Evolutionary conservation across 371 early-diverging fungal genomes (phyloP).

Genomic region (Coemansia sp.): DNA sequence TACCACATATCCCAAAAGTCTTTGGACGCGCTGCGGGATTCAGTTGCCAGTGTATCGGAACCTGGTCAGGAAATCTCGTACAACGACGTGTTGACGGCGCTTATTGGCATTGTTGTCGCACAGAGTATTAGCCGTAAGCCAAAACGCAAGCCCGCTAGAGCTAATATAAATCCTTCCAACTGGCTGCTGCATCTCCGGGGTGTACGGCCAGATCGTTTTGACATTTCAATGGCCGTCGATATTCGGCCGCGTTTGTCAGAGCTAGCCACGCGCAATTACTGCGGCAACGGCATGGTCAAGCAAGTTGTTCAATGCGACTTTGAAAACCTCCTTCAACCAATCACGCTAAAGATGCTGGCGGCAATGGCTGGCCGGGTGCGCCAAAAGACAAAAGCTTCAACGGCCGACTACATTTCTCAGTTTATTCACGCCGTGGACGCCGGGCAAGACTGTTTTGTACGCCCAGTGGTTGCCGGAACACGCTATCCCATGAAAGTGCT

Average conservation of each 20-base stretch:
- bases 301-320: neutral
- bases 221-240: neutral
- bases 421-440: neutral
- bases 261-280: neutral
- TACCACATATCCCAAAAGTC: neutral
- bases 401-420: neutral
- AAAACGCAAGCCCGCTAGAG: neutral
- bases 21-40: neutral
- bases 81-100: neutral
- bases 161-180: neutral
- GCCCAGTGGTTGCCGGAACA: neutral
- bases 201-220: neutral
- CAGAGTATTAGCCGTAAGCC: neutral
- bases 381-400: neutral
- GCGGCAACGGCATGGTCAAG: neutral
- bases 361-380: neutral
- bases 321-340: neutral
- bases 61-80: neutral
- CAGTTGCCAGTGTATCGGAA: neutral
- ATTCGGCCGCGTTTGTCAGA: neutral
- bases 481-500: neutral
- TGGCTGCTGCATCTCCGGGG: too few relatives aligned
- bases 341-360: neutral
- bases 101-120: neutral
- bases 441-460: constrained; percentile 2